phyloP scores from a whole-genome alignment of 202 grass and related monocot genomes.

The Brachypodium distachyon region DNA sequence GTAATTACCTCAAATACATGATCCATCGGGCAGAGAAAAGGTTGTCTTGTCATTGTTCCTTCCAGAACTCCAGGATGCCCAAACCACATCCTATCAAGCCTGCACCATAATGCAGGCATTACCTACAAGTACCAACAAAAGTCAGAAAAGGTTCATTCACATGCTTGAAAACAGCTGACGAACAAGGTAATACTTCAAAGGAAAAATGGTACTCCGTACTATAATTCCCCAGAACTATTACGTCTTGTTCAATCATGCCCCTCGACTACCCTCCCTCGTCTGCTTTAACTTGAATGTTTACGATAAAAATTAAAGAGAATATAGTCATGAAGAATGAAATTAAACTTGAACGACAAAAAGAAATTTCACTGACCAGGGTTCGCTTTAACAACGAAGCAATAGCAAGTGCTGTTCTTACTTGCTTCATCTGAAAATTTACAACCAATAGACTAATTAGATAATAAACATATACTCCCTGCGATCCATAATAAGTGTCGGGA shows the following conservation, averaged over 20 bases:
- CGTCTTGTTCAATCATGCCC: background rate
- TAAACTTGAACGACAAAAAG: too few species aligned
- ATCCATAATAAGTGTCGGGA: too few species aligned
- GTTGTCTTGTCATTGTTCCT: slow-evolving; percentile 86
- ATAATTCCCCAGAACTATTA: background rate
- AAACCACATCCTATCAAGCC: slow-evolving; percentile 97
- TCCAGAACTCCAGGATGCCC: slow-evolving; percentile 93
- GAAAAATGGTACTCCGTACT: too few species aligned
- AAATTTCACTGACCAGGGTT: slow-evolving; percentile 66
- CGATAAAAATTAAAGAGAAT: too few species aligned
- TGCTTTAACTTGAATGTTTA: too few species aligned
- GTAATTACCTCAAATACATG: slow-evolving; percentile 90
- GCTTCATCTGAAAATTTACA: slow-evolving; percentile 75
- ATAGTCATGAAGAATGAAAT: too few species aligned
- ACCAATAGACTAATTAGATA: slow-evolving; percentile 25
- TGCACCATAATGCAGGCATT: slow-evolving; percentile 99
- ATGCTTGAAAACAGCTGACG: slow-evolving; percentile 9
- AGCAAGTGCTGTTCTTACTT: slow-evolving; percentile 83
- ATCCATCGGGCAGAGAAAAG: slow-evolving; percentile 98
- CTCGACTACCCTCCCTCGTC: too few species aligned
- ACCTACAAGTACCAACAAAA: slow-evolving; percentile 58
- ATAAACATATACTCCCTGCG: background rate
- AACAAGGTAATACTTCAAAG: slow-evolving; percentile 7
- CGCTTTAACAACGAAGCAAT: slow-evolving; percentile 75
- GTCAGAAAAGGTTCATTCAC: slow-evolving; percentile 25